These are phyloP conservation scores for Yamadazyma scolyti DNA, from an alignment of 805 yeast species.

Conservation along the genomic window DNA sequence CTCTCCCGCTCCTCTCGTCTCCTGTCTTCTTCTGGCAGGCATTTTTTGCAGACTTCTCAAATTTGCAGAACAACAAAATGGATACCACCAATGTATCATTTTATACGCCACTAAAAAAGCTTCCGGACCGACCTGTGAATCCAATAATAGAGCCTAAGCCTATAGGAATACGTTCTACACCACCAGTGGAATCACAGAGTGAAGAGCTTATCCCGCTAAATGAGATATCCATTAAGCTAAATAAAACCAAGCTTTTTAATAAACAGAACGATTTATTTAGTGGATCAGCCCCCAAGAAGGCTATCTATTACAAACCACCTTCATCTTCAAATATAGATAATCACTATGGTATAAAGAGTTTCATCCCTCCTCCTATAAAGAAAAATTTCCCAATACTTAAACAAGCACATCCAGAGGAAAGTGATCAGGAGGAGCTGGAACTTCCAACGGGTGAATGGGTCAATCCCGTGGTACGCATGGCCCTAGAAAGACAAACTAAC, in stretches of 20 bases:
- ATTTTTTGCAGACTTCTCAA: too few species aligned
- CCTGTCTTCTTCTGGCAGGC: too few species aligned
- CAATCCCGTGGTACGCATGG: slow-evolving; percentile 42
- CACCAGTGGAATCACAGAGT: not conserved
- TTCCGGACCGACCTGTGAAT: slow-evolving; percentile 9
- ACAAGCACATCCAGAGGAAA: slow-evolving; percentile 5
- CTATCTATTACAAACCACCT: slow-evolving; percentile 32
- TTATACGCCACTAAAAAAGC: slow-evolving; percentile 11
- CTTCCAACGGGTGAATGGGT: slow-evolving; percentile 31
- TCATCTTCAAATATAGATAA: slow-evolving; percentile 19
- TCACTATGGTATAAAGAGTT: slow-evolving; percentile 22
- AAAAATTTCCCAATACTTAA: slow-evolving; percentile 1
- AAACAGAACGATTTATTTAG: slow-evolving; percentile 7
- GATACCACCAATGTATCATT: slow-evolving; percentile 6
- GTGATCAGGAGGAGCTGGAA: slow-evolving; percentile 8
- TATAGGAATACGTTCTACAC: too few species aligned
- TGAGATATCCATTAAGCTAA: slow-evolving; percentile 7
- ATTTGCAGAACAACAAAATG: too few species aligned
- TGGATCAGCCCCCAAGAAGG: slow-evolving; percentile 11
- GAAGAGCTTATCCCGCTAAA: slow-evolving; percentile 8
- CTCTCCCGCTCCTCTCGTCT: too few species aligned
- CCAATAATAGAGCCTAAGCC: too few species aligned
- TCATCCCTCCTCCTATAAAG: slow-evolving; percentile 16
- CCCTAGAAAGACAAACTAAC: slow-evolving; percentile 42
- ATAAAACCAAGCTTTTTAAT: slow-evolving; percentile 6